Conservation (phyloP, 768 basidiomycete species). For the Pleurotus tuoliensis region DNA sequence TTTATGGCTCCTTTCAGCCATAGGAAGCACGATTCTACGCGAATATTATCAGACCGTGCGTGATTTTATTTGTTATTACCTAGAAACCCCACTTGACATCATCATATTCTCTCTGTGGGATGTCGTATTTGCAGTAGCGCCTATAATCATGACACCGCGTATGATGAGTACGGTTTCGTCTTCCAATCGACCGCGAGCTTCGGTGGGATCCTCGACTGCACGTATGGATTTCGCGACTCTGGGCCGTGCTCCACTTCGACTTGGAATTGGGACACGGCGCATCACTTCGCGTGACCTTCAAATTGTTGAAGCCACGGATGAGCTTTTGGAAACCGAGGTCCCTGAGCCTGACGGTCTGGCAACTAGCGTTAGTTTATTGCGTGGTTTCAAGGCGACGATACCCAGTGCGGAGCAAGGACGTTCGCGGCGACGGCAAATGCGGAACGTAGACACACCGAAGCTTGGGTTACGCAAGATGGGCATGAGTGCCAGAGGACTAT, state of each 20-base stretch:
- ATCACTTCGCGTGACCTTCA: conserved; percentile 82
- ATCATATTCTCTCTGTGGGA: neutral
- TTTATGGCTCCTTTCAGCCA: conserved; percentile 69
- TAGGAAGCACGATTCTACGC: conserved; percentile 65
- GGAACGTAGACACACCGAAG: conserved; percentile 72
- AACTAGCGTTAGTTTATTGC: conserved; percentile 72
- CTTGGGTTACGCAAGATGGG: conserved; percentile 80
- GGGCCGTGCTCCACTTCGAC: conserved; percentile 71
- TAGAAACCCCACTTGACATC: neutral
- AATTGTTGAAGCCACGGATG: conserved; percentile 78
- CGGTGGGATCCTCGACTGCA: conserved; percentile 29
- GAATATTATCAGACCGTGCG: conserved; percentile 75
- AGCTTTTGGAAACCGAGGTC: conserved; percentile 65
- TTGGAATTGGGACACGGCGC: conserved; percentile 58
- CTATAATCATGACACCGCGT: conserved; percentile 85
- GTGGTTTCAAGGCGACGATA: conserved; percentile 93
- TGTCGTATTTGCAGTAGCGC: conserved; percentile 54
- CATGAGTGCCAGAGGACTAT: conserved; percentile 70
- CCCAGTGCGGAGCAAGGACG: conserved; percentile 83
- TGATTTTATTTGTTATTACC: conserved; percentile 10
- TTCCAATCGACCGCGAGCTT: conserved; percentile 28
- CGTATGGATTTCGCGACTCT: conserved; percentile 72
- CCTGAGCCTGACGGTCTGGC: conserved; percentile 73
- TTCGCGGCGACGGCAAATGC: conserved; percentile 69
- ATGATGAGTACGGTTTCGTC: conserved; percentile 76